A percentile compares a stretch with the other conserved stretches of the same genome.
phyloP scores from a whole-genome alignment of 148 eudicot species.

The Cornus controversa region DNA sequence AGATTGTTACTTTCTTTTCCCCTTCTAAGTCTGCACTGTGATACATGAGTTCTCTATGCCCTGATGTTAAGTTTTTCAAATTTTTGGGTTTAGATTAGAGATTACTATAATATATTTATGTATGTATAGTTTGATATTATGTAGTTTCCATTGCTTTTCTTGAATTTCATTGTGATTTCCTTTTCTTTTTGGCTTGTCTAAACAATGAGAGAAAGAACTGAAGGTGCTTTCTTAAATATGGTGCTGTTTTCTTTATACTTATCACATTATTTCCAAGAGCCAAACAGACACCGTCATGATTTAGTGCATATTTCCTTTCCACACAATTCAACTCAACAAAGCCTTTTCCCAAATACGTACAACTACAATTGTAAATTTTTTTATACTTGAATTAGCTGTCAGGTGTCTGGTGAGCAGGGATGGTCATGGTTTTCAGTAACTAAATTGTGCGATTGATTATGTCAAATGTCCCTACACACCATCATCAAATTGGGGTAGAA shows the following conservation, averaged over 20 bases:
- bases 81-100: neutral
- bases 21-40: neutral
- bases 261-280: neutral
- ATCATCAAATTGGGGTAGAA: neutral
- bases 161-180: too few relatives aligned
- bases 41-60: neutral
- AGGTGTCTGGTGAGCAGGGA: neutral
- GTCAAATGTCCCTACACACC: neutral
- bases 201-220: too few relatives aligned
- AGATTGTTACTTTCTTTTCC: neutral
- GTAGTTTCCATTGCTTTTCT: slow-evolving; percentile 1
- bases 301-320: neutral
- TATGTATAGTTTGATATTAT: neutral
- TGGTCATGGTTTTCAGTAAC: neutral
- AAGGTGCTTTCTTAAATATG: too few relatives aligned
- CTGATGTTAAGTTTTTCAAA: neutral
- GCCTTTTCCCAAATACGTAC: neutral
- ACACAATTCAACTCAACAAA: neutral
- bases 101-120: neutral
- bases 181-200: too few relatives aligned
- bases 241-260: too few relatives aligned
- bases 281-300: neutral
- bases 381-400: neutral
- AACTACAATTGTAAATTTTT: neutral
- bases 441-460: neutral